Evolutionary conservation across 768 basidiomycete species (phyloP).

Genomic region (Collybia nuda): DNA sequence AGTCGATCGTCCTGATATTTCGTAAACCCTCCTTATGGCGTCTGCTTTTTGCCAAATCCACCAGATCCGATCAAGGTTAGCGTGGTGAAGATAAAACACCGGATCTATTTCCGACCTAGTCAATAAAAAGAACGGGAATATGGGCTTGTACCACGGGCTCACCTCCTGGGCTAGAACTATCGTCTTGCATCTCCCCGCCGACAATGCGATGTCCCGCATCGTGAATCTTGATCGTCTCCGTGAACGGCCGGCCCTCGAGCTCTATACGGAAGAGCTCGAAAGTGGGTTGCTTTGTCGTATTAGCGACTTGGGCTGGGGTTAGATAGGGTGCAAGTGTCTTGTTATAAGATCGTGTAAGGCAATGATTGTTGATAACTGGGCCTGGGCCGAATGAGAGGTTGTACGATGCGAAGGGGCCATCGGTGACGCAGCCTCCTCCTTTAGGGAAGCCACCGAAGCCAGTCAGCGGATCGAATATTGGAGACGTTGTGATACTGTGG

Average conservation of each 20-base stretch:
- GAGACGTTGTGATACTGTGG: constrained; percentile 28
- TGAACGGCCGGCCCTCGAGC: constrained; percentile 33
- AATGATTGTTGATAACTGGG: constrained; percentile 26
- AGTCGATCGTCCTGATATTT: constrained; percentile 33
- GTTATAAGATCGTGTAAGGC: constrained; percentile 32
- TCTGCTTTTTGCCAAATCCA: constrained; percentile 34
- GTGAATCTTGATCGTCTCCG: constrained; percentile 24
- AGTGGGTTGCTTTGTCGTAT: constrained; percentile 19
- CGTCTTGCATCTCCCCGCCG: constrained; percentile 32
- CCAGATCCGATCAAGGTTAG: constrained; percentile 40
- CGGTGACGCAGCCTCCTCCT: constrained; percentile 23
- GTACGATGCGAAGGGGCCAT: constrained; percentile 35
- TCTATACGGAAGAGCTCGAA: constrained; percentile 34
- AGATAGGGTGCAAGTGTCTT: constrained; percentile 15
- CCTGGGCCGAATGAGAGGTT: constrained; percentile 29
- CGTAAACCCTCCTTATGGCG: constrained; percentile 22
- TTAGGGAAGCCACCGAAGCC: constrained; percentile 35
- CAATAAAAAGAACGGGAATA: not conserved
- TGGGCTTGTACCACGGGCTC: constrained; percentile 1
- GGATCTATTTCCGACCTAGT: constrained; percentile 24
- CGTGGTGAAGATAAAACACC: constrained; percentile 39
- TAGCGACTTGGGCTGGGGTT: constrained; percentile 14
- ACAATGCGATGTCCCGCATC: constrained; percentile 34
- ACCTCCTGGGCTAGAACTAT: constrained; percentile 39
- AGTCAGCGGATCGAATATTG: constrained; percentile 31